These are phyloP conservation scores for Candida verbasci DNA, from an alignment of 805 yeast genomes.

Conservation along the genomic window DNA sequence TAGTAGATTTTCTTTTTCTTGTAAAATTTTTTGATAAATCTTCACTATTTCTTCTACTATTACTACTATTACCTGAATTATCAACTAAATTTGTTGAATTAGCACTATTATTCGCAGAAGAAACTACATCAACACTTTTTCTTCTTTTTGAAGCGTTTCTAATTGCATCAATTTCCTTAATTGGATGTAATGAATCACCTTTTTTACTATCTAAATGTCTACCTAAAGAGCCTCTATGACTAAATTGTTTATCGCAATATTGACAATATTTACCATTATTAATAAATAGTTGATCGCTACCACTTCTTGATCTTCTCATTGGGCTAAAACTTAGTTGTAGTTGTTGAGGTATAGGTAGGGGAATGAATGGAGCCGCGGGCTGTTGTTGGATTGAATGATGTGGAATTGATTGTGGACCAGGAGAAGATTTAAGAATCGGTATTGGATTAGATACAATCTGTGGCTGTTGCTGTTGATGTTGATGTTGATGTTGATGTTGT, in stretches of 20 bases:
- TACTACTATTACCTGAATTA: neutral
- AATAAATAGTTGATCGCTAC: neutral
- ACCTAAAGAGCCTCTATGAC: conserved; percentile 57
- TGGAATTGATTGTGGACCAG: neutral
- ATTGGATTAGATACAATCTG: no score
- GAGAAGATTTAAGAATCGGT: conserved; percentile 3
- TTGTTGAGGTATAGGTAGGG: neutral
- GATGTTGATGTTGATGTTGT: neutral
- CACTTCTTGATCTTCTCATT: conserved; percentile 3
- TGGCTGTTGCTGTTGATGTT: neutral
- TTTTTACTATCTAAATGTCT: conserved; percentile 55
- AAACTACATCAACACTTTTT: conserved; percentile 3
- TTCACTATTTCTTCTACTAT: neutral
- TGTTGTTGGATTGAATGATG: neutral
- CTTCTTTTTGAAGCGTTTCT: conserved; percentile 16
- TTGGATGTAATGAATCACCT: conserved; percentile 51
- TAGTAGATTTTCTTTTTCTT: conserved; percentile 36
- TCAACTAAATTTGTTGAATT: no score
- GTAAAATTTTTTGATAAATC: neutral
- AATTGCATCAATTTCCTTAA: conserved; percentile 40
- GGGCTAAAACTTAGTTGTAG: neutral
- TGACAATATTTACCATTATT: conserved; percentile 35
- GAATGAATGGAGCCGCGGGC: neutral
- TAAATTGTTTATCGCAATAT: conserved; percentile 50
- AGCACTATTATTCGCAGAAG: neutral